phyloP scores from a whole-genome alignment of 2,329 filamentous ascomycete genomes.

The Conoideocrella luteorostrata region DNA sequence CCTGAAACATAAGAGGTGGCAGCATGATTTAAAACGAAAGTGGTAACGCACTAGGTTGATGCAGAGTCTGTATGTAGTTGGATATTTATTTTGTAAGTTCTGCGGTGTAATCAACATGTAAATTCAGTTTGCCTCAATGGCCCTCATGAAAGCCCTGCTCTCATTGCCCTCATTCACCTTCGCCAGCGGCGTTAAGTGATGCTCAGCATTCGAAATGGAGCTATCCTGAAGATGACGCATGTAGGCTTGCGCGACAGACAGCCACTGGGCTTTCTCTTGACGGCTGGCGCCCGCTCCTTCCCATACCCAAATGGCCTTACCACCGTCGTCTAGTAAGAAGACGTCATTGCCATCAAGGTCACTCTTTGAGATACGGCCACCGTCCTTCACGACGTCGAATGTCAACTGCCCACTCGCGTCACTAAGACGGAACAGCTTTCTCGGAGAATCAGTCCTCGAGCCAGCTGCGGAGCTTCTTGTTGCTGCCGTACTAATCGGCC shows the following conservation, averaged over 20 bases:
- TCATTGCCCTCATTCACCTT: slow-evolving; percentile 53
- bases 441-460: slow-evolving; percentile 14
- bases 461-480: neutral
- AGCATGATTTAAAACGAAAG: too few relatives aligned
- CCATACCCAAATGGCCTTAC: slow-evolving; percentile 59
- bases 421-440: slow-evolving; percentile 55
- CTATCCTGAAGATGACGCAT: slow-evolving; percentile 34
- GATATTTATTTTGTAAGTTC: neutral
- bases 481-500: slow-evolving; percentile 28
- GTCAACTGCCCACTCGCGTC: slow-evolving; percentile 51
- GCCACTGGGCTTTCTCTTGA: slow-evolving; percentile 54
- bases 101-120: neutral
- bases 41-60: too few relatives aligned
- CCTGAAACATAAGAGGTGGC: too few relatives aligned
- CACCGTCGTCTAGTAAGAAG: slow-evolving; percentile 55
- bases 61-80: too few relatives aligned
- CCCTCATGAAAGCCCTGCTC: slow-evolving; percentile 44
- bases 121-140: slow-evolving; percentile 26
- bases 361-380: slow-evolving; percentile 31
- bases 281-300: slow-evolving; percentile 52
- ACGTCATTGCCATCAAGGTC: slow-evolving; percentile 56
- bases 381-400: slow-evolving; percentile 54
- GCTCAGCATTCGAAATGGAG: slow-evolving; percentile 13
- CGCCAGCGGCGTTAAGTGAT: slow-evolving; percentile 44
- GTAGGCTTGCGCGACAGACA: slow-evolving; percentile 52